phyloP scores from a whole-genome alignment of 2,329 filamentous ascomycete species.

The Botryosphaeria agaves region DNA sequence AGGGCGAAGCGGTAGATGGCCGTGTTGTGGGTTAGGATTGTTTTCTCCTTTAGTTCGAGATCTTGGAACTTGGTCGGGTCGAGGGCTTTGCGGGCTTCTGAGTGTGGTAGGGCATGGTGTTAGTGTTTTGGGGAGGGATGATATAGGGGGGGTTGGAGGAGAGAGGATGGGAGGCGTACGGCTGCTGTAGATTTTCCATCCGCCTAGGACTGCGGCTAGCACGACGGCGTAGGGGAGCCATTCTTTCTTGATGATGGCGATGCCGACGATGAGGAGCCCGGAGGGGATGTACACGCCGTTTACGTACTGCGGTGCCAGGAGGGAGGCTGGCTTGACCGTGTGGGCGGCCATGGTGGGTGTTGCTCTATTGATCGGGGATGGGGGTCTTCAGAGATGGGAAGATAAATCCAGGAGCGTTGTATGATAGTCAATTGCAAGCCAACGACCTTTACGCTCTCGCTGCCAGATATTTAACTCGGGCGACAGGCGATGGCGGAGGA shows the following conservation, averaged over 20 bases:
- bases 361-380: too few relatives aligned
- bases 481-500: too few relatives aligned
- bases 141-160: background rate
- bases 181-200: slow-evolving; percentile 52
- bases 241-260: slow-evolving; percentile 61
- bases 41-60: slow-evolving; percentile 90
- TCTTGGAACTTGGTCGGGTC: slow-evolving; percentile 80
- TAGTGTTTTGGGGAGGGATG: too few relatives aligned
- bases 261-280: slow-evolving; percentile 60
- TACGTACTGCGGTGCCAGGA: slow-evolving; percentile 45
- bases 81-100: slow-evolving; percentile 65
- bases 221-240: slow-evolving; percentile 55
- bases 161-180: slow-evolving; percentile 45
- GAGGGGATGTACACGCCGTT: slow-evolving; percentile 73
- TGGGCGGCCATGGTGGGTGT: slow-evolving; percentile 5
- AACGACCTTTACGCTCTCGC: too few relatives aligned
- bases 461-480: too few relatives aligned
- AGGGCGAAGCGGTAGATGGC: slow-evolving; percentile 95
- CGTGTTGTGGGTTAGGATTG: slow-evolving; percentile 90
- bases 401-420: too few relatives aligned
- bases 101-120: slow-evolving; percentile 5
- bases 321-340: slow-evolving; percentile 14
- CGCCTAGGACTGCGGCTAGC: slow-evolving; percentile 47
- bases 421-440: too few relatives aligned
- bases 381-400: too few relatives aligned